These are phyloP conservation scores for Panaeolus cyanescens DNA, from an alignment of 768 basidiomycete genomes.

Conservation along the genomic window DNA sequence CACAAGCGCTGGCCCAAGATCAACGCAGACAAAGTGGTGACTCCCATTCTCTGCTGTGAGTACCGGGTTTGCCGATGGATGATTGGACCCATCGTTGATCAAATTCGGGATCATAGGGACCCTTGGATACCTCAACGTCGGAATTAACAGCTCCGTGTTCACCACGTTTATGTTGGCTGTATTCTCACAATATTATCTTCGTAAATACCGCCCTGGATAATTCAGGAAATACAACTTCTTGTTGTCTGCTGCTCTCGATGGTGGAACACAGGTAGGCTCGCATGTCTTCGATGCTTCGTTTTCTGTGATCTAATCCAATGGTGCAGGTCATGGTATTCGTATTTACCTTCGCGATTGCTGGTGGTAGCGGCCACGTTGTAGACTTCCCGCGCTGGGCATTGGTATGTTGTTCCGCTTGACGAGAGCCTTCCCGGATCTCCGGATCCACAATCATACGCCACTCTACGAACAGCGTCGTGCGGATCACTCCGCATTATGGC, in stretches of 20 bases:
- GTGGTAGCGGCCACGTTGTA: slow-evolving; percentile 40
- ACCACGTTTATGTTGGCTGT: slow-evolving; percentile 44
- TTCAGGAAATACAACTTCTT: slow-evolving; percentile 57
- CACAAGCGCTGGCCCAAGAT: slow-evolving; percentile 50
- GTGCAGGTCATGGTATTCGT: slow-evolving; percentile 44
- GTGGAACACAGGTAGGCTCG: slow-evolving; percentile 48
- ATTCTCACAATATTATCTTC: slow-evolving; percentile 48
- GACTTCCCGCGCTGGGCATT: slow-evolving; percentile 40
- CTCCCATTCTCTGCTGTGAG: slow-evolving; percentile 46
- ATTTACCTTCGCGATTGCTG: slow-evolving; percentile 45
- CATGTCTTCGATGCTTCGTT: neutral
- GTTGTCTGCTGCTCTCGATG: slow-evolving; percentile 52
- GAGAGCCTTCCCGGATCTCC: slow-evolving; percentile 14
- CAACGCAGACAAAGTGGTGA: slow-evolving; percentile 49
- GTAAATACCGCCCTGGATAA: slow-evolving; percentile 43
- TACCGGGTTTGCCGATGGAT: neutral
- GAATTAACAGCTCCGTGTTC: slow-evolving; percentile 58
- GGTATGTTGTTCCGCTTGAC: slow-evolving; percentile 20
- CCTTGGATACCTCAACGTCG: slow-evolving; percentile 51
- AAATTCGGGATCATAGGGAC: slow-evolving; percentile 25
- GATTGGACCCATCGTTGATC: neutral
- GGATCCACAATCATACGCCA: too few relatives aligned
- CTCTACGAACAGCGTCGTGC: slow-evolving; percentile 93
- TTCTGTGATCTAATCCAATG: slow-evolving; percentile 22
- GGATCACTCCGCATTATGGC: slow-evolving; percentile 94